A percentile compares a stretch with the other conserved stretches of the same genome.
phyloP scores from a whole-genome alignment of 225 moss, liverwort and hornwort species.

The Rhytidiadelphus loreus region DNA sequence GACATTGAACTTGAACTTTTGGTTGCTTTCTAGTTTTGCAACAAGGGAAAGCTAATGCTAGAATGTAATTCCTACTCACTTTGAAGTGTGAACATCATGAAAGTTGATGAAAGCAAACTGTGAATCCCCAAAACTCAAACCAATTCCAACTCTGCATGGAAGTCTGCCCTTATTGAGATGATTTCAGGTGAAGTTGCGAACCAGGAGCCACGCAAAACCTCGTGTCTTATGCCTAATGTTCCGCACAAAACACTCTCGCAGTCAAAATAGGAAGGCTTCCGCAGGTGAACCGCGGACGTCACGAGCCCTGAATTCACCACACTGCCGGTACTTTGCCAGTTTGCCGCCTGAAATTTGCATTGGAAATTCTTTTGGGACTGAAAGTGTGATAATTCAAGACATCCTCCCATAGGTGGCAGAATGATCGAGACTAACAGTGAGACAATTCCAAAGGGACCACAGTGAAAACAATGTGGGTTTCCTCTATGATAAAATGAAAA shows the following conservation, averaged over 20 bases:
- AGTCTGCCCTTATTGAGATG: neutral
- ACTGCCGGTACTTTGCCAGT: neutral
- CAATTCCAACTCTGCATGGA: neutral
- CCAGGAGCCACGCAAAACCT: neutral
- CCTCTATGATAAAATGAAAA: neutral
- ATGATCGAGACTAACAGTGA: neutral
- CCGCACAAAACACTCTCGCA: neutral
- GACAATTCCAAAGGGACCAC: neutral
- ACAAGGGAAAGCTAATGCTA: neutral
- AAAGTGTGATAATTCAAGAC: neutral
- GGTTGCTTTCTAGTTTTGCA: neutral
- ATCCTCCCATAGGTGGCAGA: neutral
- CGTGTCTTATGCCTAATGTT: neutral
- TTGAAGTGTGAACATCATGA: neutral
- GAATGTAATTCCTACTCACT: neutral
- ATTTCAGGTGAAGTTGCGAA: neutral
- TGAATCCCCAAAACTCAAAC: neutral
- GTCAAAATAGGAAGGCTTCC: neutral
- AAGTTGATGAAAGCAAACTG: neutral
- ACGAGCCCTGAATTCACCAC: neutral
- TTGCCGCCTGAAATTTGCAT: neutral
- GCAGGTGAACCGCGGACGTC: neutral
- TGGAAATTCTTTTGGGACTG: neutral
- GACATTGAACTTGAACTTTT: neutral
- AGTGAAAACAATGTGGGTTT: neutral